phyloP scores from a whole-genome alignment of 1,284 basidiomycete species.

The Microbotryum saponariae region DNA sequence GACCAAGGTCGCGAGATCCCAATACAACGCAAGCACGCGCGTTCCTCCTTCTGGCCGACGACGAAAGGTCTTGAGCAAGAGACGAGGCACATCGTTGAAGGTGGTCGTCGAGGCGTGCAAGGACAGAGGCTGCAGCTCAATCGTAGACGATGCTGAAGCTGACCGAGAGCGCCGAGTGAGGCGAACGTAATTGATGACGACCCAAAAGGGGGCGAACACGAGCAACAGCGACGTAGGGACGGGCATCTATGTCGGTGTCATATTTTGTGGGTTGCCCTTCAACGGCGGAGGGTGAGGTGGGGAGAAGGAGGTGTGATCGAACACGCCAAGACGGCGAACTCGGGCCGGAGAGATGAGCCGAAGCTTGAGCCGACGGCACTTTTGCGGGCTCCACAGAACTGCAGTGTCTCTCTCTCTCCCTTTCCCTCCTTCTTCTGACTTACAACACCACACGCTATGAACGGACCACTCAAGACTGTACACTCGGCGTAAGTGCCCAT shows the following conservation, averaged over 20 bases:
- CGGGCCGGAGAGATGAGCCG: not conserved
- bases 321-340: not conserved
- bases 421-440: not conserved
- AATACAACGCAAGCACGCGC: not conserved
- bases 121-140: constrained; percentile 12
- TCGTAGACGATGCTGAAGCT: constrained; percentile 8
- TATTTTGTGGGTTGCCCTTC: not conserved
- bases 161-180: not conserved
- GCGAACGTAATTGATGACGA: not conserved
- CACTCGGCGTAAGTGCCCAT: not conserved
- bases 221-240: too few relatives aligned
- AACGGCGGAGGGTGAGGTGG: not conserved
- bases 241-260: not conserved
- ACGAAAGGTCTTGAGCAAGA: not conserved
- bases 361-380: not conserved
- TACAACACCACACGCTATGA: too few relatives aligned
- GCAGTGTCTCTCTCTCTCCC: not conserved
- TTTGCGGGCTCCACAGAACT: not conserved
- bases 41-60: not conserved
- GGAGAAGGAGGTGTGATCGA: not conserved
- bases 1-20: constrained; percentile 1
- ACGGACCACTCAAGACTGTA: not conserved
- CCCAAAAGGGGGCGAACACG: not conserved
- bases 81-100: constrained; percentile 4
- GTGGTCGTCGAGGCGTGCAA: constrained; percentile 2